A percentile compares a stretch with the other conserved stretches of the same genome.
Conservation (phyloP, 129 eudicot genomes). For the Chrysanthemum lavandulifolium region DNA sequence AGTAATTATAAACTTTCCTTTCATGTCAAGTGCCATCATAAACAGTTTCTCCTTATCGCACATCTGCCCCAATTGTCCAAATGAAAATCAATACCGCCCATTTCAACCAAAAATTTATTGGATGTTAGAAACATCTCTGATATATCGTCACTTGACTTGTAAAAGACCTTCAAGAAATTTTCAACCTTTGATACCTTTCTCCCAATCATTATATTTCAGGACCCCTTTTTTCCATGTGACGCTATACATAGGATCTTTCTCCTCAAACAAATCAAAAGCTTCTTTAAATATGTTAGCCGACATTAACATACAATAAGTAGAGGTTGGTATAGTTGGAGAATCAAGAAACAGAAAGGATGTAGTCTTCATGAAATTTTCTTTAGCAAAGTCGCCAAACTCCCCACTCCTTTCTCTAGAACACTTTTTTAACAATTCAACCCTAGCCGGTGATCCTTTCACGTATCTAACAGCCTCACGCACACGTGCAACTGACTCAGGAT, state of each 20-base stretch:
- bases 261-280: background rate
- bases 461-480: slow-evolving; percentile 1
- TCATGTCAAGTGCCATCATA: slow-evolving; percentile 1
- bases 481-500: background rate
- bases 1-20: background rate
- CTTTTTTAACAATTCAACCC: background rate
- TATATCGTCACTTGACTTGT: background rate
- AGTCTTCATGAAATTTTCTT: no score
- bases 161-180: background rate
- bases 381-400: no score
- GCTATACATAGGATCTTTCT: background rate
- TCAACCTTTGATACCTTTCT: slow-evolving; percentile 6
- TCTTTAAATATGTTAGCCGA: background rate
- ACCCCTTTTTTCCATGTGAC: background rate
- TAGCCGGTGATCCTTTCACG: background rate
- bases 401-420: slow-evolving; percentile 5
- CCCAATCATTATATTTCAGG: background rate
- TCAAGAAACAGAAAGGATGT: background rate
- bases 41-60: no score
- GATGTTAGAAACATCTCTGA: background rate
- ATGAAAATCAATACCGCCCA: background rate
- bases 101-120: slow-evolving; percentile 7
- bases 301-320: slow-evolving; percentile 6
- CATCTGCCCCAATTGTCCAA: slow-evolving; percentile 17
- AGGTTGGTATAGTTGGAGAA: background rate